These are phyloP conservation scores for Vitis hybrid DNA, from an alignment of 177 flowering plant species.

Conservation along the genomic window DNA sequence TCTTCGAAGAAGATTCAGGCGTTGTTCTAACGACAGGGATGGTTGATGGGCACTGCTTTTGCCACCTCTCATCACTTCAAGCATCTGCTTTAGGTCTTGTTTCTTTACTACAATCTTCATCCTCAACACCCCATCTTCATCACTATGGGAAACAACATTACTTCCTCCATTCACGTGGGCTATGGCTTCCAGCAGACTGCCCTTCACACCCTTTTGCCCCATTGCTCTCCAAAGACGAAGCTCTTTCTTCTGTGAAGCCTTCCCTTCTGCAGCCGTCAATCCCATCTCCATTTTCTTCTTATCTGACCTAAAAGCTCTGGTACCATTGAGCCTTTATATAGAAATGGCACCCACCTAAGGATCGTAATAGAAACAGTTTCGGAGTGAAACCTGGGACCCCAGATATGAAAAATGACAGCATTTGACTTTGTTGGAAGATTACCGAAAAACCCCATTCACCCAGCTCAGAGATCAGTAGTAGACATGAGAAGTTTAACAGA, in stretches of 20 bases:
- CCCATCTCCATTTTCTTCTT: constrained; percentile 11
- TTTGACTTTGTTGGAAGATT: too few relatives aligned
- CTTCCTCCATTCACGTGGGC: constrained; percentile 24
- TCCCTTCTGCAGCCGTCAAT: constrained; percentile 20
- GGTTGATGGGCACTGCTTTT: background rate
- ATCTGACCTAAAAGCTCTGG: too few relatives aligned
- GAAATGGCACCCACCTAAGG: too few relatives aligned
- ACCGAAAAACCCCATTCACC: too few relatives aligned
- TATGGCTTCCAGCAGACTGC: constrained; percentile 29
- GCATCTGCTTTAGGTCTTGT: constrained; percentile 42
- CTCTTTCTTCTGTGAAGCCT: constrained; percentile 17
- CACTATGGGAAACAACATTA: constrained; percentile 11
- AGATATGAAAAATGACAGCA: too few relatives aligned
- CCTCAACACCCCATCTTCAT: constrained; percentile 33
- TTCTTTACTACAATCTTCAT: constrained; percentile 46
- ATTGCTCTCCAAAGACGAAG: constrained; percentile 16
- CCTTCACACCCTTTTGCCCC: constrained; percentile 14
- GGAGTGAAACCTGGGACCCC: too few relatives aligned
- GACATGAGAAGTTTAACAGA: too few relatives aligned
- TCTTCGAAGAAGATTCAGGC: constrained; percentile 28
- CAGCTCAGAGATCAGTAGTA: too few relatives aligned
- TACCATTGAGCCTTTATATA: background rate
- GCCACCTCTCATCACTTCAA: constrained; percentile 23
- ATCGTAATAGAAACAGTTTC: too few relatives aligned
- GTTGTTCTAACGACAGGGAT: constrained; percentile 28